A percentile compares a stretch with the other conserved stretches of the same genome.
phyloP scores from a whole-genome alignment of 2,329 filamentous ascomycete genomes.

The Leptographium lundbergii region DNA sequence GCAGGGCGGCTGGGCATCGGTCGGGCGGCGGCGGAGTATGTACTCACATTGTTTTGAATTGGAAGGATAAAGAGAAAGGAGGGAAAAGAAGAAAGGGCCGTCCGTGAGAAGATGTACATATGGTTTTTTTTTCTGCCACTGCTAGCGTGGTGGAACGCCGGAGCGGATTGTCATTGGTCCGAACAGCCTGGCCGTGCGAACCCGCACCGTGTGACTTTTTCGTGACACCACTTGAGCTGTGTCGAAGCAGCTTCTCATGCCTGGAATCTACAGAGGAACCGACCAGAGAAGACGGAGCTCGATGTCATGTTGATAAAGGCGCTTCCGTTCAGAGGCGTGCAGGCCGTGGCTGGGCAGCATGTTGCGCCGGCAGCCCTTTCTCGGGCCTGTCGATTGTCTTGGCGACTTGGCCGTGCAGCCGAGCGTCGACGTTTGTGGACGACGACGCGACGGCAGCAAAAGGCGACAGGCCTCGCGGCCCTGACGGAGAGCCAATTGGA shows the following conservation, averaged over 20 bases:
- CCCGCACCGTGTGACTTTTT: neutral
- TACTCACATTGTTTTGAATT: conserved; percentile 89
- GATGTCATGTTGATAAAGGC: conserved; percentile 1
- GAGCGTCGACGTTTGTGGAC: neutral
- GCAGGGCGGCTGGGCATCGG: neutral
- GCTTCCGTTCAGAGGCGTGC: conserved; percentile 1
- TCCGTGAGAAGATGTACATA: neutral
- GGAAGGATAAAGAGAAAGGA: conserved; percentile 70
- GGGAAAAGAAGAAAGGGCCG: conserved; percentile 16
- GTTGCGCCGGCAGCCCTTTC: neutral
- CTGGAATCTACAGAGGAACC: no score
- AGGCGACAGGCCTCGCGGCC: neutral
- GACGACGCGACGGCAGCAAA: neutral
- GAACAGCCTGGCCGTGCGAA: neutral
- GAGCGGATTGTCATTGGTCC: conserved; percentile 10
- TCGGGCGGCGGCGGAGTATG: conserved; percentile 7
- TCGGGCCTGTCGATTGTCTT: neutral
- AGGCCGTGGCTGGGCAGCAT: neutral
- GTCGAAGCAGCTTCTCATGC: neutral
- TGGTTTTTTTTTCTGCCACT: conserved; percentile 13
- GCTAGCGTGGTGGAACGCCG: neutral
- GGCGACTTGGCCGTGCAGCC: neutral
- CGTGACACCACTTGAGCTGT: neutral
- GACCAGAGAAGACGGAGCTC: neutral
- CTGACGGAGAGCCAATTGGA: conserved; percentile 17